Evolutionary conservation across 2,329 filamentous ascomycete genomes (phyloP), one percentile per base, ranked within the genome.

Genomic region (Sclerotinia subarctica): DNA sequence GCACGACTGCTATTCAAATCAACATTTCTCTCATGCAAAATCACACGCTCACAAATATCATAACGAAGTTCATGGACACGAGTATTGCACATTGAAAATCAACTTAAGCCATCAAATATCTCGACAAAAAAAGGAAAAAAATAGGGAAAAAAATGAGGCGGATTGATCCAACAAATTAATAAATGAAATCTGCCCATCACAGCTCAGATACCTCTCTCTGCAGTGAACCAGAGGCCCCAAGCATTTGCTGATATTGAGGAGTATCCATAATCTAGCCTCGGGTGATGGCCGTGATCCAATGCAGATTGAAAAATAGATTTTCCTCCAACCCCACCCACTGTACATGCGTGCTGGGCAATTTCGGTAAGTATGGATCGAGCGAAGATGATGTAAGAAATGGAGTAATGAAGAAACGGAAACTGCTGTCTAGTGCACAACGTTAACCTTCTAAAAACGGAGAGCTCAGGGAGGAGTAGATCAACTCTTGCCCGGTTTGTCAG

Each of bases 191-290:
- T 60, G 42, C 38, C 38, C 46, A 35, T 52, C 59, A 63, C 13
- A 46, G 10, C 57, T 52, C 59, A 52, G 51, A 26, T 51, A 58
- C 21, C 13, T 19, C 19, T 21, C 17, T 51, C 51, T 56, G 62
- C 62, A 64, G 42, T 46, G 24, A 65, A 57, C 38, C 29, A 35
- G 21, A 65, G 32, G 38, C n/a, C 63, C 63, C 51, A 38, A 65
- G 63, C 38, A 65, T 65, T 24, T 29, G 3, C 26, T 60, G 19
- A 47, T 32, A 17, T 60, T 47, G 29, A 29, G 38, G 11, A 49
- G 26, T 46, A 44, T 60, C 26, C 57, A 60, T 35, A 21, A 21
- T 49, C 17, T 46, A n/a, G 57, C 57, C 42, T 59, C 38, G 57
- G 38, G 57, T 47, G 42, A 59, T 24, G 42, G 26, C 57, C 10